Base-by-base conservation (phyloP, 1,284 basidiomycete genomes). In the Cutaneotrichosporon arboriforme region DNA sequence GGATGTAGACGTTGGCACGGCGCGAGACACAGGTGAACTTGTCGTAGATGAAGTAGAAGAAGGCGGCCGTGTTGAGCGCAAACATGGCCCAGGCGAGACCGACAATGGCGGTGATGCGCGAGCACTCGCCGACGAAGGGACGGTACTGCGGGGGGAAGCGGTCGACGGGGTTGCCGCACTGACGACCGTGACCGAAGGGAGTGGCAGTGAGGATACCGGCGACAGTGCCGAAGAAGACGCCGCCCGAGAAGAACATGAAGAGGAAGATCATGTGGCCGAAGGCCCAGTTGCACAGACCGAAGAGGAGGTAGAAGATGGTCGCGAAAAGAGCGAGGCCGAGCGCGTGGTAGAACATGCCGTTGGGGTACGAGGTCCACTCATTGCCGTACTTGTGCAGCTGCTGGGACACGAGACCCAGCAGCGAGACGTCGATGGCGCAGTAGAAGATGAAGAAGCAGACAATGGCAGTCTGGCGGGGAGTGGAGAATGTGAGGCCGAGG, bases 381-480 rank as follows among this genome's bases (percentile, higher is more conserved):
- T 60, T 60, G 22, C 69, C 69, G 52, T 65, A 59, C 46, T 59
- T 58, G 59, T 70, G 63, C 44, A 72, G 61, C 55, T 72, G 68
- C 49, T 70, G 46, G 14, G 66, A 66, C 31, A 70, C 60, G 34
- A 72, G 62, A 56, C 69, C 69, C 21, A 70, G 64, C 26, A 65
- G 46, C 33, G 77, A 65, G 42, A 80, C 75, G 59, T 81, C 79
- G 52, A 81, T 74, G 18, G 61, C 73, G n/a, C 78, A 77, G 58
- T 79, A 81, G 46, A 82, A 73, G 14, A 80, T 78, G 57, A 79
- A 82, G 70, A 81, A 80, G 46, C 76, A 65, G 49, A 82, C 75
- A n/a, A 79, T 77, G 17, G 55, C 22, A 38, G 46, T 66, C 54
- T 66, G 61, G 46, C 66, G 64, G 1, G 13, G 17, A 36, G 61